Percentiles rank a stretch among this genome's conserved stretches.
Evolutionary conservation across 2,329 filamentous ascomycete genomes (phyloP).

Genomic region (Plenodomus biglobosus): DNA sequence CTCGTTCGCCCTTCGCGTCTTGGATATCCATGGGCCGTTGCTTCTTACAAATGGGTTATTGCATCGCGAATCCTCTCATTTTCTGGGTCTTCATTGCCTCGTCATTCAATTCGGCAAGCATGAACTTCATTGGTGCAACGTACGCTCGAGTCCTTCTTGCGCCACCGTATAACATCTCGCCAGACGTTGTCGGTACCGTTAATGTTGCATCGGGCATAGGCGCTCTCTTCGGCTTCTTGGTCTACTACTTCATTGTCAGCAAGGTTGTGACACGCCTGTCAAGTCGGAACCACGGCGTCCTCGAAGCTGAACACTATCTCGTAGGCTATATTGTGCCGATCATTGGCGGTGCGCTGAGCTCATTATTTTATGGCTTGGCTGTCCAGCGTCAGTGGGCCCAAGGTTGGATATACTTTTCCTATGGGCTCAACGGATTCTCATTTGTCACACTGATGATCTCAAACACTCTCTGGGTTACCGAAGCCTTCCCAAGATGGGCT

Average conservation of each 20-base stretch:
- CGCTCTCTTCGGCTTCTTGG: conserved; percentile 18
- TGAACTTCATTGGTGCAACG: conserved; percentile 35
- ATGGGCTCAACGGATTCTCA: conserved; percentile 34
- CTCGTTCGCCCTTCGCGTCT: conserved; percentile 25
- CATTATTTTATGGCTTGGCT: conserved; percentile 29
- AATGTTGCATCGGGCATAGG: conserved; percentile 25
- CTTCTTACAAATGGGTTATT: conserved; percentile 34
- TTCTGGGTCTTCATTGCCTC: conserved; percentile 35
- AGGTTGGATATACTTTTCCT: conserved; percentile 25
- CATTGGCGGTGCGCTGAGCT: conserved; percentile 23
- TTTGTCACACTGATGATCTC: conserved; percentile 26
- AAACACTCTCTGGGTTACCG: conserved; percentile 36
- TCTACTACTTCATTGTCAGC: conserved; percentile 10
- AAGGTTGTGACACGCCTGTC: conserved; percentile 22
- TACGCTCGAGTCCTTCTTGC: conserved; percentile 21
- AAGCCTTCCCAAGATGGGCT: conserved; percentile 39
- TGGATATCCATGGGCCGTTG: conserved; percentile 30
- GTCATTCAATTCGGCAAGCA: conserved; percentile 29
- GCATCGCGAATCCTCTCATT: conserved; percentile 32
- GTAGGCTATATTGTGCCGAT: conserved; percentile 32
- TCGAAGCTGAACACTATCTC: conserved; percentile 38
- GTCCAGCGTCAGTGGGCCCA: conserved; percentile 18
- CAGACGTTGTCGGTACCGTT: conserved; percentile 16
- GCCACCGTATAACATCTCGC: conserved; percentile 27
- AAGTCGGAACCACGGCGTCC: conserved; percentile 30